phyloP scores from a whole-genome alignment of 2,329 filamentous ascomycete genomes.

The Exophiala lecanii-corni region DNA sequence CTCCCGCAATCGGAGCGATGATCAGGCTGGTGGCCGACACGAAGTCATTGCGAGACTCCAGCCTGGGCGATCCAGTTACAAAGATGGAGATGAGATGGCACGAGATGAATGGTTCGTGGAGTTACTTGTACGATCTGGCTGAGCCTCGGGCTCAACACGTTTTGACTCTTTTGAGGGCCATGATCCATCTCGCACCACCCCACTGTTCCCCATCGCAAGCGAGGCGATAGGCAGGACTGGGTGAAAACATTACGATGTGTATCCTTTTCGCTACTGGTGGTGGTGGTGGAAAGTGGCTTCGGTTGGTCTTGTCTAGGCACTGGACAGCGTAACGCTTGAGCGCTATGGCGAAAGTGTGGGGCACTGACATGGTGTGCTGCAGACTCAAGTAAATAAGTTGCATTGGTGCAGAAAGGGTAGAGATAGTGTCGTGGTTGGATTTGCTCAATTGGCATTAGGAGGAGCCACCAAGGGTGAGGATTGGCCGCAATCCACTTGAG shows the following conservation, averaged over 20 bases:
- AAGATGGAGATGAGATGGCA: too few species aligned
- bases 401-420: not conserved
- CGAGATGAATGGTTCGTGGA: too few species aligned
- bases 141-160: too few species aligned
- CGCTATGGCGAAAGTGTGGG: constrained; percentile 17
- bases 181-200: too few species aligned
- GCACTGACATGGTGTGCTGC: not conserved
- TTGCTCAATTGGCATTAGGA: constrained; percentile 4
- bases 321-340: constrained; percentile 8
- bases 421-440: constrained; percentile 1
- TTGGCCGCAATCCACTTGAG: not conserved
- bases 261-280: not conserved
- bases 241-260: not conserved
- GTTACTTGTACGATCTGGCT: too few species aligned
- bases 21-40: too few species aligned
- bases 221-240: not conserved
- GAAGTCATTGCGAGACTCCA: too few species aligned
- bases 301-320: not conserved
- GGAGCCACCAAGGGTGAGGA: not conserved
- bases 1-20: too few species aligned
- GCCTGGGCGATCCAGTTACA: too few species aligned
- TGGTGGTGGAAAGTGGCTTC: not conserved
- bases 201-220: not conserved
- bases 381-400: constrained; percentile 3
- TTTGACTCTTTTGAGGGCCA: too few species aligned